phyloP scores from a whole-genome alignment of 208 protist species.

The Leishmania guyanensis region DNA sequence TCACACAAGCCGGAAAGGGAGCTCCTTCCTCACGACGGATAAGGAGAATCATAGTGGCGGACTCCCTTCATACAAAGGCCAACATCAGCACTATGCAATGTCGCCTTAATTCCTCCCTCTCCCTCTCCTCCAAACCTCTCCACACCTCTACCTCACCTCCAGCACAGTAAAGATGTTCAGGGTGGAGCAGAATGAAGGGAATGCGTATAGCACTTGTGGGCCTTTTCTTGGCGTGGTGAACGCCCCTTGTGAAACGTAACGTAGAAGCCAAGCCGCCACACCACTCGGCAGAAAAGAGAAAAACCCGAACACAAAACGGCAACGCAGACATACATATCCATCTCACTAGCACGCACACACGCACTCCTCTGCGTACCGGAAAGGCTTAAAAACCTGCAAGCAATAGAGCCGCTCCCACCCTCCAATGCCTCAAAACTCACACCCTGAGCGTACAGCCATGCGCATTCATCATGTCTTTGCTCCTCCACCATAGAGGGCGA shows the following conservation, averaged over 20 bases:
- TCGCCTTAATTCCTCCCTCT: neutral
- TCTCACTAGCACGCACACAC: neutral
- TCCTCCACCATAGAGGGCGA: neutral
- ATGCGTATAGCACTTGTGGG: neutral
- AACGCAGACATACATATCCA: neutral
- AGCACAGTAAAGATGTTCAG: neutral
- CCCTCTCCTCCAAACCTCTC: neutral
- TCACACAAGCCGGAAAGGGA: neutral
- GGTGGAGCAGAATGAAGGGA: neutral
- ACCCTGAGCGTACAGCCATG: neutral
- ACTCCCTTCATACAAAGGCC: neutral
- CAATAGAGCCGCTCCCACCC: neutral
- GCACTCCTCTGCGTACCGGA: neutral
- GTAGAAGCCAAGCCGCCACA: neutral
- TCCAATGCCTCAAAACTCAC: neutral
- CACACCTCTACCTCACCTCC: neutral
- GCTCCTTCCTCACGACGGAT: neutral
- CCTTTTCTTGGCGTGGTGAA: neutral
- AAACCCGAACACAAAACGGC: neutral
- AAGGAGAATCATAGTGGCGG: no score
- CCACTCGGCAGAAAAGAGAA: neutral
- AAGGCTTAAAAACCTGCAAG: neutral
- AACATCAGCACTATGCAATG: neutral
- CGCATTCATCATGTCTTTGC: neutral
- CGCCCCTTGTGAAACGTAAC: neutral